These are phyloP conservation scores for Neofusicoccum kwambonambiense DNA, from an alignment of 2,329 filamentous ascomycete species.

Conservation along the genomic window DNA sequence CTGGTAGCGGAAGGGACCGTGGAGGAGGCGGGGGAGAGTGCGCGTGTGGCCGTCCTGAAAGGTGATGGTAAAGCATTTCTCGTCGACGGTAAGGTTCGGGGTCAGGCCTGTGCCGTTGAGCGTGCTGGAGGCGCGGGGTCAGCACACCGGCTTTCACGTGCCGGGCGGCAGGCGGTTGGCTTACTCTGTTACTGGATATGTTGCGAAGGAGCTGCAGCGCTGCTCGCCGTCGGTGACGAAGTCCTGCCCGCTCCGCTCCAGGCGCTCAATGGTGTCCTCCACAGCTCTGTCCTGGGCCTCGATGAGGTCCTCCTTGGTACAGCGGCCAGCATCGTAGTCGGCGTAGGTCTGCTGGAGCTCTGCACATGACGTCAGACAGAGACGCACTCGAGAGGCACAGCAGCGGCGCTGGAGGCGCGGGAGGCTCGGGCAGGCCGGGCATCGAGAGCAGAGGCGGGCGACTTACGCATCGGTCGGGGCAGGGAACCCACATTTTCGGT, in stretches of 20 bases:
- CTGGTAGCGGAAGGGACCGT: slow-evolving; percentile 14
- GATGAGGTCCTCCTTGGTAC: slow-evolving; percentile 2
- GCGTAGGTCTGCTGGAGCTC: slow-evolving; percentile 18
- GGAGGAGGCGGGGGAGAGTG: slow-evolving; percentile 9
- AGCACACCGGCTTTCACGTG: background rate
- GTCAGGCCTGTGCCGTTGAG: slow-evolving; percentile 14
- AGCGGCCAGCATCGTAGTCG: slow-evolving; percentile 12
- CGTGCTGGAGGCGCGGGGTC: background rate
- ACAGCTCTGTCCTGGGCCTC: slow-evolving; percentile 3
- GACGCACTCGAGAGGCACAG: background rate
- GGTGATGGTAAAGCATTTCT: slow-evolving; percentile 16
- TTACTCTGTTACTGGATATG: slow-evolving; percentile 16
- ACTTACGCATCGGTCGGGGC: slow-evolving; percentile 18
- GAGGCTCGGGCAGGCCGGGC: background rate
- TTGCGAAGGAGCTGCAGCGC: slow-evolving; percentile 15
- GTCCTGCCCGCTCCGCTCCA: slow-evolving; percentile 12
- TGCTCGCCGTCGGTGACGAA: slow-evolving; percentile 15
- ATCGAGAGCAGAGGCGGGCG: background rate
- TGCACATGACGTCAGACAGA: slow-evolving; percentile 2
- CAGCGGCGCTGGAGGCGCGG: background rate
- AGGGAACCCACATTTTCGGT: slow-evolving; percentile 18
- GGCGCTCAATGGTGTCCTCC: slow-evolving; percentile 10
- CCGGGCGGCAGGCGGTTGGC: background rate
- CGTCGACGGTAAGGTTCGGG: slow-evolving; percentile 7
- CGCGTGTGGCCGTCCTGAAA: slow-evolving; percentile 18